Base-by-base conservation (phyloP, 371 early-diverging fungal species). In the Umbelopsis sp. region DNA sequence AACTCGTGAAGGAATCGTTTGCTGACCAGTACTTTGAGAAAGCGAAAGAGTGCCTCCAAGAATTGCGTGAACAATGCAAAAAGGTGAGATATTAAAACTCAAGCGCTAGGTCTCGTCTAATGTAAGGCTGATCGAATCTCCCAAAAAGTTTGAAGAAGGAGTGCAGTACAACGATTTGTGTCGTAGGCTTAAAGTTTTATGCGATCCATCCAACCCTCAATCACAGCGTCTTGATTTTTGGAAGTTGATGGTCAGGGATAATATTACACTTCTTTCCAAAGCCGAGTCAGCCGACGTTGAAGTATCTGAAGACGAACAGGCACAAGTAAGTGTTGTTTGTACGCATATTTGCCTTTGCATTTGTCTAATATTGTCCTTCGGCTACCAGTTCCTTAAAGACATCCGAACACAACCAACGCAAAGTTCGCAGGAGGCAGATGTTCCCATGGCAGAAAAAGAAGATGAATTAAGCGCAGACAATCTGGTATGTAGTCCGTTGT, bases 1-100 rank as follows among this genome's bases (percentile, higher is more conserved):
- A 76, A 18, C 69, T 89, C 20, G 77, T 89, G 4, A 62, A 81
- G 8, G 71, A 73, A 0, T 89, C 90, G 3, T 86, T 89, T 73
- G 87, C 84, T n/a, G 75, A 82, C 44, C 80, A 80, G 63, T 70
- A 82, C 44, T 89, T 85, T 63, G 74, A 70, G 9, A 85, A 84
- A 65, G 88, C 86, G 0, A 57, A 85, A 18, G 73, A 80, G 1
- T 89, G 88, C 69, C 69, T 92, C 11, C 69, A 73, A 62, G 80
- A 76, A 1, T 68, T 92, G 14, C 76, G 91, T 22, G 44, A 72
- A 12, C 75, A 73, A 4, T 79, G 80, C 44, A 74, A 75, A 4
- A 65, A 69, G 57, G 79, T 80, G 70, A 52, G 65, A 62, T 12
- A 25, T 29, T n/a, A n/a, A 24, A 29, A 44, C 22, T n/a, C 37